These are phyloP conservation scores for Mangifera indica DNA, from an alignment of 345 rosid genomes.

Conservation along the genomic window DNA sequence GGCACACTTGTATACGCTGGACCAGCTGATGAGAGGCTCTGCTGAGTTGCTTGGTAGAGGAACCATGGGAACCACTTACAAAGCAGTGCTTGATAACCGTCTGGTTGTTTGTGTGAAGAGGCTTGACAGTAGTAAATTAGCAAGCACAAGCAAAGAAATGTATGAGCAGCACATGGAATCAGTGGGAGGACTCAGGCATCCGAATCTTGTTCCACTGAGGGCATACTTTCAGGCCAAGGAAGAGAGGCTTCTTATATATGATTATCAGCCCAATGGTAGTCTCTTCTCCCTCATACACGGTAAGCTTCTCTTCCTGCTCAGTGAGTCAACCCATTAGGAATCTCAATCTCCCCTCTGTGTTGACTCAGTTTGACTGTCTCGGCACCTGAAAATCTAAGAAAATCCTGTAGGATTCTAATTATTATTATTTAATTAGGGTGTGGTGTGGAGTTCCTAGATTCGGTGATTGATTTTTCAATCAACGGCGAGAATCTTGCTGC, in stretches of 20 bases:
- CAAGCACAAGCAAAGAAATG: conserved; percentile 47
- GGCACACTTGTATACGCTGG: conserved; percentile 72
- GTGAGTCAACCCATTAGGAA: not conserved
- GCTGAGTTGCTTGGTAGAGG: conserved; percentile 93
- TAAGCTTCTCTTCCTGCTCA: conserved; percentile 12
- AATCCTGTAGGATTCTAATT: too few species aligned
- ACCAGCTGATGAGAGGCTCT: conserved; percentile 90
- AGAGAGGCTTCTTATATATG: conserved; percentile 79
- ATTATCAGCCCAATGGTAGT: conserved; percentile 92
- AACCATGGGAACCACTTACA: conserved; percentile 75
- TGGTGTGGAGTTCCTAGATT: too few species aligned
- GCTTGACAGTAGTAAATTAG: conserved; percentile 70
- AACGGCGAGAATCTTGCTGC: too few species aligned
- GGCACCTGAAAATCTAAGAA: not conserved
- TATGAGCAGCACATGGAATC: conserved; percentile 94
- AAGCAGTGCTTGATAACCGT: conserved; percentile 76
- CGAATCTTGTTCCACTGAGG: conserved; percentile 84
- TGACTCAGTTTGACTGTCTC: not conserved
- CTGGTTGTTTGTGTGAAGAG: conserved; percentile 75
- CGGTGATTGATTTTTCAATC: too few species aligned
- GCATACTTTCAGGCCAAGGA: conserved; percentile 83
- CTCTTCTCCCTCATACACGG: conserved; percentile 86
- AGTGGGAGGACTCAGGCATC: conserved; percentile 89
- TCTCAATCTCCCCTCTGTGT: conserved; percentile 10
- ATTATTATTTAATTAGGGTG: too few species aligned